Percentiles rank a stretch among this genome's conserved stretches.
Evolutionary conservation across 192 early-diverging fungal genomes (phyloP).

Genomic region (Umbelopsis sp.): DNA sequence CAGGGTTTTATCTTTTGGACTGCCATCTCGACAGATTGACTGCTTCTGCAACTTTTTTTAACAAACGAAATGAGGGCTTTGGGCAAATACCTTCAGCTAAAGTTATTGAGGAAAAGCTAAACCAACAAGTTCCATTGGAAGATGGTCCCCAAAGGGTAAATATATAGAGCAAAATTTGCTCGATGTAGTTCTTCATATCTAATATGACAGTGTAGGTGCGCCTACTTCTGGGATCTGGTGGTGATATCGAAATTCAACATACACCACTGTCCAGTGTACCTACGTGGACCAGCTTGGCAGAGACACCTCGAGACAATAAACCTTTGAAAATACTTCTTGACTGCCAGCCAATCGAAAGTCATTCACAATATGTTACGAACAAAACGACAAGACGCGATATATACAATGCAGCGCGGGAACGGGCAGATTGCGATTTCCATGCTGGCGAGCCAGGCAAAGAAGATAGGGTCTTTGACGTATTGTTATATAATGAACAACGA

Average conservation of each 20-base stretch:
- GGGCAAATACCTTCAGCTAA: neutral
- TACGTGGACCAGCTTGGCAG: neutral
- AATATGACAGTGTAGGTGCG: neutral
- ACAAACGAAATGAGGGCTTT: neutral
- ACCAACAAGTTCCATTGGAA: neutral
- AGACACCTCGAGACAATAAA: neutral
- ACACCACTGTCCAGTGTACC: neutral
- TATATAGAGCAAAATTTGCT: neutral
- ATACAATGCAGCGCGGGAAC: slow-evolving; percentile 48
- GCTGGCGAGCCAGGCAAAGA: slow-evolving; percentile 15
- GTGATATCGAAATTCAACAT: neutral
- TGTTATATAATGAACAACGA: slow-evolving; percentile 50
- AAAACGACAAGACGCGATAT: slow-evolving; percentile 57
- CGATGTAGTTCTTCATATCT: too few species aligned
- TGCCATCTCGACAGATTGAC: neutral
- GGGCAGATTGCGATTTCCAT: slow-evolving; percentile 37
- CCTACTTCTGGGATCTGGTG: neutral
- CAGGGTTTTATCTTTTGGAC: slow-evolving; percentile 1
- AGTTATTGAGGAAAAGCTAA: neutral
- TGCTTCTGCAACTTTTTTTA: neutral
- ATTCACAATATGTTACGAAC: slow-evolving; percentile 47
- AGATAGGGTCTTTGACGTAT: slow-evolving; percentile 49
- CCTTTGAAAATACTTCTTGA: slow-evolving; percentile 45
- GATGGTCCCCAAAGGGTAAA: slow-evolving; percentile 5
- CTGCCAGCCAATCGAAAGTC: slow-evolving; percentile 24